Conservation (phyloP, 371 early-diverging fungal species). For the Fennellomyces sp. region DNA sequence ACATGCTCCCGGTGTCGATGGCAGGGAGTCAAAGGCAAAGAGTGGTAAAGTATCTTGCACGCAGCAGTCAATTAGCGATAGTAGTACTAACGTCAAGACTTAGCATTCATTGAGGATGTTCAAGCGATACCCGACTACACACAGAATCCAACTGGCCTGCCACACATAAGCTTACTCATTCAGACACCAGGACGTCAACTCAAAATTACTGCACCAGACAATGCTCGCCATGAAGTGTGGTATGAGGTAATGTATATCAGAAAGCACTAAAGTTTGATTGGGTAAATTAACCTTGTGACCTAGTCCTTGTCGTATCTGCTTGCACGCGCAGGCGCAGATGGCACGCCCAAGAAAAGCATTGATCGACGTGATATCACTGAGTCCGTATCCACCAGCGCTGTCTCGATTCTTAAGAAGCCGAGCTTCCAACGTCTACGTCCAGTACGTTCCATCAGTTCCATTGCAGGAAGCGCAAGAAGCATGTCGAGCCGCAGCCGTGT, state of each 20-base stretch:
- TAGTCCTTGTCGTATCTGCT: conserved; percentile 40
- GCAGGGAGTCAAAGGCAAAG: conserved; percentile 54
- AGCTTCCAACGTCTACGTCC: conserved; percentile 34
- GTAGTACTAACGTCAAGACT: neutral
- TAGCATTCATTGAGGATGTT: conserved; percentile 65
- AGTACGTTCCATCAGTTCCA: conserved; percentile 8
- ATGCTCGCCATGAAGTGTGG: conserved; percentile 74
- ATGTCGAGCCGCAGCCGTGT: neutral
- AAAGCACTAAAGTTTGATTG: neutral
- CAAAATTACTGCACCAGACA: conserved; percentile 69
- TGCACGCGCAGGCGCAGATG: conserved; percentile 17
- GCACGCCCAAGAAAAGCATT: conserved; percentile 4
- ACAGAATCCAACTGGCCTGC: conserved; percentile 38
- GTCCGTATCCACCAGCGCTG: conserved; percentile 17
- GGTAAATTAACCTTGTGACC: neutral
- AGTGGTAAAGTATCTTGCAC: conserved; percentile 44
- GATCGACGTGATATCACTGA: conserved; percentile 8
- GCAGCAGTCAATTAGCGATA: too few relatives aligned
- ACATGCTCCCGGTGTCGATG: conserved; percentile 60
- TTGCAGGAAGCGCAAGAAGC: conserved; percentile 8
- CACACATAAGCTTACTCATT: conserved; percentile 64
- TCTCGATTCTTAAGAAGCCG: conserved; percentile 28
- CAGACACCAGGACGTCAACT: conserved; percentile 68
- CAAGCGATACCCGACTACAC: conserved; percentile 41
- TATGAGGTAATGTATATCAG: conserved; percentile 29